Evolutionary conservation across 129 eudicot genomes (phyloP), one percentile per base, ranked within the genome.

Genomic region (Mikania micrantha): DNA sequence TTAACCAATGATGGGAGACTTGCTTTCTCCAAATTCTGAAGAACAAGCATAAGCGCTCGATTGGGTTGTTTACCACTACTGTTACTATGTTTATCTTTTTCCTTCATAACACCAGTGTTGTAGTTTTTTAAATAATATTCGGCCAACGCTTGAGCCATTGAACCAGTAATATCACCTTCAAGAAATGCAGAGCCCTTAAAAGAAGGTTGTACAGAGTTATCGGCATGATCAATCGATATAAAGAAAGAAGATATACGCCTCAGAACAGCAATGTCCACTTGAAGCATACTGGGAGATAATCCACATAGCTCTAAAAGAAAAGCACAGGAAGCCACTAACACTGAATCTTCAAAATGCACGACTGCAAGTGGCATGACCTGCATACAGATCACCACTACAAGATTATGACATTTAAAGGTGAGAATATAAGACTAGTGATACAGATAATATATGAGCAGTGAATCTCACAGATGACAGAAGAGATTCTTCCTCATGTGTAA

Each of bases 251-350:
- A 84, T 77, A 91, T 88, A 40, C 98, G 85, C 77, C 96, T 85
- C 73, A 91, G 70, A 67, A 88, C 94, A 76, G 96, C 83, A 78
- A 91, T 66, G 70, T 91, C 91, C 49, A 88, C 81, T 67, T 78
- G 93, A 60, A 91, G 96, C 76, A 83, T 74, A 48, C 73, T 82
- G 71, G 95, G 88, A 80, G 98, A 85, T 76, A 85, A 71, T 60
- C 98, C 96, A 85, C 98, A 85, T 41, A 91, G 86, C 83, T 91
- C 98, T 70, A 91, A 42, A 50, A 91, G 95, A 68, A 91, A 83
- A 61, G 91, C 91, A 80, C 98, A 91, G 4, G 98, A 88, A 58
- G 96, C 87, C 64, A 91, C 98, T 78, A 88, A 72, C 61, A 88
- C 84, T 64, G 91, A 75, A 74, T 88, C 87, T 76, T 85, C 87